These are phyloP conservation scores for Tylopilus plumbeoviolaceoides DNA, from an alignment of 768 basidiomycete species.

Conservation along the genomic window DNA sequence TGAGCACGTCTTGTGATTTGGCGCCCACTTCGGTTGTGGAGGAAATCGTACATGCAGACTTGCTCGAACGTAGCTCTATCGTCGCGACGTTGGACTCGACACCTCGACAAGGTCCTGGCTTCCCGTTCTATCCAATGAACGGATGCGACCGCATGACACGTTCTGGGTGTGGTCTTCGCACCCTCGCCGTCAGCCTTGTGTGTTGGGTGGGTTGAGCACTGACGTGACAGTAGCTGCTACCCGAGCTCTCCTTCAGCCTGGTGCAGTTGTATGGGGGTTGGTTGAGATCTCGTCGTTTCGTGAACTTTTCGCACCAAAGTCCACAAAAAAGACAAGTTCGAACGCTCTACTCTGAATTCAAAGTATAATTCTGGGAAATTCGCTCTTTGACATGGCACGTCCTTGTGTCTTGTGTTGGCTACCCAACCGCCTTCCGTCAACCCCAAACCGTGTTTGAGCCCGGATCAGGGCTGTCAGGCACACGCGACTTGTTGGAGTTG, in stretches of 20 bases:
- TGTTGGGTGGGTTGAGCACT: background rate
- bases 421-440: too few relatives aligned
- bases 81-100: background rate
- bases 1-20: slow-evolving; percentile 2
- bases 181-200: background rate
- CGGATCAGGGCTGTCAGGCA: too few relatives aligned
- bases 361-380: too few relatives aligned
- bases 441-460: too few relatives aligned
- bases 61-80: background rate
- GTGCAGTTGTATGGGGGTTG: background rate
- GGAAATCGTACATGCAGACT: slow-evolving; percentile 1
- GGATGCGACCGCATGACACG: background rate
- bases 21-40: slow-evolving; percentile 3
- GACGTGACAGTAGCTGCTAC: background rate
- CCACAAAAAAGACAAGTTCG: background rate
- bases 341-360: too few relatives aligned
- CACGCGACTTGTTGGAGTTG: too few relatives aligned
- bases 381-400: too few relatives aligned
- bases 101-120: background rate
- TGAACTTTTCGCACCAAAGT: background rate
- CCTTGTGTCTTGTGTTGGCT: too few relatives aligned
- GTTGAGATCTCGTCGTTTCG: background rate
- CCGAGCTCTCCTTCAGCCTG: background rate
- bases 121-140: background rate
- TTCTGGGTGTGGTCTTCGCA: background rate